Evolutionary conservation across 345 rosid genomes (phyloP).

Genomic region (Populus davidiana): DNA sequence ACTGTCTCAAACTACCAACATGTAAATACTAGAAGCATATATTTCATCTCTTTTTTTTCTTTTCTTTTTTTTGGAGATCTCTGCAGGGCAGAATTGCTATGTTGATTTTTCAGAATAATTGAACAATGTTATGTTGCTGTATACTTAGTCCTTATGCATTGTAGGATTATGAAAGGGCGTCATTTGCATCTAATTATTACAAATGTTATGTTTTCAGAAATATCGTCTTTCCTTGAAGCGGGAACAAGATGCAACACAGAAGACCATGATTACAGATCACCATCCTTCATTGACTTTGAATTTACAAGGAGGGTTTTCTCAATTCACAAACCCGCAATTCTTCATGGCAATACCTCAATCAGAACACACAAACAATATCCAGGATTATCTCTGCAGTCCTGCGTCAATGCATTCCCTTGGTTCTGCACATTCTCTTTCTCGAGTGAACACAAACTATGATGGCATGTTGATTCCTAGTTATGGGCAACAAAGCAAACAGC

Average conservation of each 20-base stretch:
- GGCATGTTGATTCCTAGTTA: not conserved
- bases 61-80: not conserved
- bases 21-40: not conserved
- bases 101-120: not conserved
- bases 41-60: not conserved
- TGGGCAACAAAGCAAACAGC: constrained; percentile 9
- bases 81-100: not conserved
- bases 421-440: constrained; percentile 1
- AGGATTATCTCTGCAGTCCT: constrained; percentile 9
- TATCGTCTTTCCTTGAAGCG: constrained; percentile 33
- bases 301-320: constrained; percentile 9
- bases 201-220: constrained; percentile 32
- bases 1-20: no score
- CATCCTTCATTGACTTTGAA: constrained; percentile 9
- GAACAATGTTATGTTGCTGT: not conserved
- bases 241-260: constrained; percentile 18
- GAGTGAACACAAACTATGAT: not conserved
- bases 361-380: constrained; percentile 2
- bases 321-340: constrained; percentile 1
- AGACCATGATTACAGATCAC: constrained; percentile 4
- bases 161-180: not conserved
- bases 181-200: not conserved
- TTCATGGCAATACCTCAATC: constrained; percentile 1
- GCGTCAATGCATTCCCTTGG: constrained; percentile 6
- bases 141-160: not conserved